Evolutionary conservation across 768 basidiomycete species (phyloP), one percentile per base, ranked within the genome.

Genomic region (Lactifluus pinguis): DNA sequence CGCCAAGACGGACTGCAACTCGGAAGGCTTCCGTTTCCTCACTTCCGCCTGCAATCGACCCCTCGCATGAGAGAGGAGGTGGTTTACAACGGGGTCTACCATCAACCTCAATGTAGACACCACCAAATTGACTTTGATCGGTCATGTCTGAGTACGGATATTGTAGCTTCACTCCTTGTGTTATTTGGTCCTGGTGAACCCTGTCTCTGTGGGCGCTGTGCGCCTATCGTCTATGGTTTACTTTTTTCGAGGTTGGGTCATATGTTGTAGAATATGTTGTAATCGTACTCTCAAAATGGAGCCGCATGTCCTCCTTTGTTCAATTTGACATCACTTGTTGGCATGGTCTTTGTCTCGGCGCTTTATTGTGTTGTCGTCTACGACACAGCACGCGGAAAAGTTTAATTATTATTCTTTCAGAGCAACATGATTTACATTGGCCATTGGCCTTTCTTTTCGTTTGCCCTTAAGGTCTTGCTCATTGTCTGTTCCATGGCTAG

Each of bases 221-320:
- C 60, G 60, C 55, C 53, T 50, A 55, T 42, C 45, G 51, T 62
- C 56, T 55, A 25, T 34, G 48, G 55, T 6, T 62, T 58, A 48
- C 15, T n/a, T 48, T 58, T 4, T 32, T n/a, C 19, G 9, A 30
- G 21, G 39, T 34, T 50, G 30, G 39, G 30, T 44, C 49, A 14
- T 51, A 19, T 44, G 21, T 15, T 13, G 29, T 58, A 32, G 39
- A n/a, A 44, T n/a, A 52, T 53, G 29, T 52, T 59, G 57, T 59
- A 45, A 10, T 25, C 34, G 19, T 51, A 44, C 17, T 41, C 6
- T 10, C 6, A 19, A 44, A 44, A 44, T 19, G 44, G n/a, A 25
- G 25, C 25, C 25, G 25, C 25, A 25, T 25, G 25, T 25, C 25
- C 25, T 25, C 25, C 25, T 25, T 25, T 25, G 25, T 25, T 25